Evolutionary conservation across 1,284 basidiomycete genomes (phyloP), one percentile per base, ranked within the genome.

Genomic region (Heterobasidion annosum): DNA sequence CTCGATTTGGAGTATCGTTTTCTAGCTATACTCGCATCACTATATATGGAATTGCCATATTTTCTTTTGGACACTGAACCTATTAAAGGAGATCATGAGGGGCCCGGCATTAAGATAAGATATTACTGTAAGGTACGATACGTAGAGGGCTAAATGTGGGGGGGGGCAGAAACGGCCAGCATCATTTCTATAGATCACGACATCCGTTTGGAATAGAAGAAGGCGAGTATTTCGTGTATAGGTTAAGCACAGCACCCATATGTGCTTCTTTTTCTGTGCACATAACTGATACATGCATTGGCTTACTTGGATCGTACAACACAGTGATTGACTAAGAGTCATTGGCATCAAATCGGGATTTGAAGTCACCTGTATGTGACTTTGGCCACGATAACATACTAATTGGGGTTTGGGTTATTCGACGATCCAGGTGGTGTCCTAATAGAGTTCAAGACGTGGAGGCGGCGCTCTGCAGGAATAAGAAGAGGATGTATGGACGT

Each of bases 401-500:
- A n/a, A 12, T n/a, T 40, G 12, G 37, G 37, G 8, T 40, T 12
- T n/a, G 37, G 4, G n/a, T 25, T 25, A 25, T 40, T 40, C 2
- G 37, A 10, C 37, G 37, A 35, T 34, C 48, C 40, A 44, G 50
- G 40, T 19, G 32, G 45, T 3, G 18, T 52, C 25, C 55, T 51
- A 34, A 62, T 54, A 34, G 61, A 50, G 55, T 68, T 73, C 52
- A 71, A 58, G 40, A 71, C 66, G 16, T 66, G 66, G 52, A 70
- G 64, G 34, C 69, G 64, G 34, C 67, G 67, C 53, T 62, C 70
- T 71, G 54, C 44, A 33, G n/a, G 48, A 45, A 49, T 51, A 18
- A 16, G 54, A 15, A 35, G 9, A 3, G 19, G 32, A 25, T 10
- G 32, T 15, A 34, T 32, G 48, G 32, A 13, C 12, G 10, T 47